phyloP scores from a whole-genome alignment of 305 asterid species.

The Rubia tinctorum region DNA sequence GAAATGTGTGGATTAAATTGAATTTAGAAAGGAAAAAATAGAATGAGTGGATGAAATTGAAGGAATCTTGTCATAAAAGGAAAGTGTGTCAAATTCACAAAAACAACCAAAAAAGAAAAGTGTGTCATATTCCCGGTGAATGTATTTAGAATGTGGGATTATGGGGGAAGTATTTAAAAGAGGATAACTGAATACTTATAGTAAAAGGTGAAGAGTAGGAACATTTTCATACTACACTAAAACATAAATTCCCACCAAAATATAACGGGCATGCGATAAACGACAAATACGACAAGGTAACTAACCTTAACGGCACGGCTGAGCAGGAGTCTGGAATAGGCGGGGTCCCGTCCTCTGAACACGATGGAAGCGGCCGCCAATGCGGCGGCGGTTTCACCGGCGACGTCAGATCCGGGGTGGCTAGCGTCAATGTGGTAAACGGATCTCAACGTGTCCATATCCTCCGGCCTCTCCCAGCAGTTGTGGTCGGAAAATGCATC shows the following conservation, averaged over 20 bases:
- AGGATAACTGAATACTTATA: too few relatives aligned
- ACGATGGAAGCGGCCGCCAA: constrained; percentile 87
- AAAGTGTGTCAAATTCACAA: too few relatives aligned
- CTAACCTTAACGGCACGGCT: constrained; percentile 72
- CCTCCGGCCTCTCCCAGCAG: constrained; percentile 89
- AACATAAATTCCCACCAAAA: not conserved
- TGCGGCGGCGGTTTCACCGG: constrained; percentile 85
- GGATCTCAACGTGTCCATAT: constrained; percentile 66
- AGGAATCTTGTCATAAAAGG: too few relatives aligned
- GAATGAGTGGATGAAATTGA: too few relatives aligned
- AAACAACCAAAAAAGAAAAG: too few relatives aligned
- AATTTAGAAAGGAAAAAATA: too few relatives aligned
- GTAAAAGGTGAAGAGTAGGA: too few relatives aligned
- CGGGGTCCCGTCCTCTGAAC: constrained; percentile 59
- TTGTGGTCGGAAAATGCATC: constrained; percentile 71
- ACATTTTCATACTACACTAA: not conserved
- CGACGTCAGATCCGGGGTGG: constrained; percentile 77
- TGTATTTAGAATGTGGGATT: too few relatives aligned
- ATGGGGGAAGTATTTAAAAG: too few relatives aligned
- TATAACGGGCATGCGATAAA: too few relatives aligned
- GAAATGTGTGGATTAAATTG: too few relatives aligned
- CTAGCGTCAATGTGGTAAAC: constrained; percentile 56
- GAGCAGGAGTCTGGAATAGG: constrained; percentile 64
- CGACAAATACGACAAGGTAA: not conserved
- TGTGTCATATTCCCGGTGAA: too few relatives aligned